These are phyloP conservation scores for Astragalus glycyphyllos DNA, from an alignment of 306 rosid genomes.

Conservation along the genomic window DNA sequence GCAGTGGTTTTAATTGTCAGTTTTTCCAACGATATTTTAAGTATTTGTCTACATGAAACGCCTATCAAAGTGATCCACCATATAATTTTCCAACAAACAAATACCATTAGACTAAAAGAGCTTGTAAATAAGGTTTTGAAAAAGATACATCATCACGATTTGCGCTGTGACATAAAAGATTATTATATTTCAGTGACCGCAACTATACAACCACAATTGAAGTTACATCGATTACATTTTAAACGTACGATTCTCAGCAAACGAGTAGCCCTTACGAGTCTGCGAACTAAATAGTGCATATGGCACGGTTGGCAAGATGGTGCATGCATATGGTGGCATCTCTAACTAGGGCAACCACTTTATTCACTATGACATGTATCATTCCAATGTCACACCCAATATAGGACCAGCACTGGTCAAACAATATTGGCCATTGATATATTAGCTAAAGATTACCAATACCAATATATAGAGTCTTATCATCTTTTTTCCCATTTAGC, in stretches of 20 bases:
- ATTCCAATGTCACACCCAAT: constrained; percentile 29
- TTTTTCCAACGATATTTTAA: too few relatives aligned
- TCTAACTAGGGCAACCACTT: constrained; percentile 35
- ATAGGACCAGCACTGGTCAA: constrained; percentile 35
- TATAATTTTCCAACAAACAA: not conserved
- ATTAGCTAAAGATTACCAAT: constrained; percentile 16
- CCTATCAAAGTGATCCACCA: too few relatives aligned
- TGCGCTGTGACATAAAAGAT: too few relatives aligned
- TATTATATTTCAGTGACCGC: too few relatives aligned
- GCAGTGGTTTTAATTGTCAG: too few relatives aligned
- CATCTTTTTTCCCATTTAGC: constrained; percentile 35
- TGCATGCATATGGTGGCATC: constrained; percentile 23
- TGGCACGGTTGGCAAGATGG: constrained; percentile 22
- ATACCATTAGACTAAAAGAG: constrained; percentile 13
- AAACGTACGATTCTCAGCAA: too few relatives aligned
- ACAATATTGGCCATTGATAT: constrained; percentile 36
- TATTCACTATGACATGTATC: constrained; percentile 25
- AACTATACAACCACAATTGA: too few relatives aligned
- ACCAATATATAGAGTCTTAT: constrained; percentile 9
- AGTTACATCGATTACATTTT: too few relatives aligned
- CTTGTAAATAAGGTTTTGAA: not conserved
- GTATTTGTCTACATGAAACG: too few relatives aligned
- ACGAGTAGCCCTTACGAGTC: too few relatives aligned
- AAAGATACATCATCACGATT: too few relatives aligned
- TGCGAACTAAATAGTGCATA: not conserved